phyloP scores from a whole-genome alignment of 1,139 yeast genomes.

The Geotrichum carabidarum region DNA sequence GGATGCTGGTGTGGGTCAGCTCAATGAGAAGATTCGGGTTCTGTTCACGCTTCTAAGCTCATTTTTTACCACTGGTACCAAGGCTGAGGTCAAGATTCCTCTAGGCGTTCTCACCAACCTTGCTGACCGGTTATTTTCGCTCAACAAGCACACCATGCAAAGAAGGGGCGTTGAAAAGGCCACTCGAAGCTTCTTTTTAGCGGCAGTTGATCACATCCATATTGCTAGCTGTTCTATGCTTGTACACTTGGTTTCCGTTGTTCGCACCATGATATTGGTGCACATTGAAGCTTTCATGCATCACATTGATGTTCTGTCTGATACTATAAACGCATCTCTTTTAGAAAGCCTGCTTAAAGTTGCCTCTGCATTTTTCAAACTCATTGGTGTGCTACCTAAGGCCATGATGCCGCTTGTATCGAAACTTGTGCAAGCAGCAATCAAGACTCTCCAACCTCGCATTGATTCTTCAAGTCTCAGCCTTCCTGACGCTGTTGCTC shows the following conservation, averaged over 20 bases:
- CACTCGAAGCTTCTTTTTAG: constrained; percentile 22
- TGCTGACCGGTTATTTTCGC: constrained; percentile 28
- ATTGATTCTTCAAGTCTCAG: constrained; percentile 42
- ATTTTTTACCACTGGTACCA: constrained; percentile 29
- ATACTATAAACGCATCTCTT: constrained; percentile 19
- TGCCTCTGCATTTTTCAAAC: constrained; percentile 20
- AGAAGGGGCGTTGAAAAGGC: constrained; percentile 23
- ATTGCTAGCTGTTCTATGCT: constrained; percentile 22
- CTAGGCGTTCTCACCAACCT: constrained; percentile 28
- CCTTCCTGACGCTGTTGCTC: constrained; percentile 66
- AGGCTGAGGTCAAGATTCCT: constrained; percentile 31
- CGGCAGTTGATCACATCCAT: constrained; percentile 26
- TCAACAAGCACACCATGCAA: constrained; percentile 22
- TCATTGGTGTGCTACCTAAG: constrained; percentile 22
- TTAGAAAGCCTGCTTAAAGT: constrained; percentile 21
- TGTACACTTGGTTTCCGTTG: constrained; percentile 20
- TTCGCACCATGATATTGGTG: constrained; percentile 26
- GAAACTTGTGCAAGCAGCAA: constrained; percentile 22
- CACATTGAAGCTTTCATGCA: constrained; percentile 29
- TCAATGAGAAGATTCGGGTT: constrained; percentile 21
- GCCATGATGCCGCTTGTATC: constrained; percentile 19
- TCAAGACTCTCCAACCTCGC: constrained; percentile 35
- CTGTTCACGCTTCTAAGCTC: constrained; percentile 27
- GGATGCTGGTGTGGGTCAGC: constrained; percentile 7
- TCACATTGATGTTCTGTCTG: constrained; percentile 24